Evolutionary conservation across 1,139 yeast genomes (phyloP), one percentile per base, ranked within the genome.

Genomic region (Hansenula sp.): DNA sequence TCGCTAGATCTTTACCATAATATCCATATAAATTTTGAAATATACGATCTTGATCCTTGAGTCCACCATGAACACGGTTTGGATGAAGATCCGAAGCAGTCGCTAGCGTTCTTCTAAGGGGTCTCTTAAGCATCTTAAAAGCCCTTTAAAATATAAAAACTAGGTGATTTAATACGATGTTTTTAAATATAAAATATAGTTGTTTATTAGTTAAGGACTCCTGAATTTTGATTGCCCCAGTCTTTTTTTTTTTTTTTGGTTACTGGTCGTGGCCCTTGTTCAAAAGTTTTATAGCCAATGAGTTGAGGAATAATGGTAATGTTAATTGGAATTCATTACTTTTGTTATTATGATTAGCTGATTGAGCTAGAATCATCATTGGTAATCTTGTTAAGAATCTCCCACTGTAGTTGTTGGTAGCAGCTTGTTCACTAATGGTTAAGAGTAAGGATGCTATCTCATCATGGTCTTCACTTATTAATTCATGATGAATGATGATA

Each of bases 1-100:
- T 70, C 63, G 82, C 81, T 55, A 86, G 68, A 57, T 84, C 92
- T 57, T 72, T 75, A 37, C 95, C 90, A 61, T 81, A 82, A 45
- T 73, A 78, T 37, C 79, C 81, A 62, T 86, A 84, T 34, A 86
- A 71, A 62, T 86, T 86, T 66, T 86, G 95, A 64, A 86, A 86
- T 52, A 86, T 85, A 56, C 95, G 80, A 65, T 86, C 95, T 60
- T 77, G 81, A 66, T 86, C 95, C 55, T 74, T 73, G 50, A 86
- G 73, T 12, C 89, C 90, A 26, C 95, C 95, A 55, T 83, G 80
- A 21, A 71, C 66, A 55, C 83, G 68, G 55, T 80, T 75, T 26
- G 82, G 81, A 47, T 63, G 69, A 43, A 74, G 66, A 17, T 59
- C 62, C 3, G 60, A 51, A 18, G 52, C 61, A 3, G 67, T 59